Base-by-base conservation (phyloP, 768 basidiomycete species). In the Lactifluus rugatus region DNA sequence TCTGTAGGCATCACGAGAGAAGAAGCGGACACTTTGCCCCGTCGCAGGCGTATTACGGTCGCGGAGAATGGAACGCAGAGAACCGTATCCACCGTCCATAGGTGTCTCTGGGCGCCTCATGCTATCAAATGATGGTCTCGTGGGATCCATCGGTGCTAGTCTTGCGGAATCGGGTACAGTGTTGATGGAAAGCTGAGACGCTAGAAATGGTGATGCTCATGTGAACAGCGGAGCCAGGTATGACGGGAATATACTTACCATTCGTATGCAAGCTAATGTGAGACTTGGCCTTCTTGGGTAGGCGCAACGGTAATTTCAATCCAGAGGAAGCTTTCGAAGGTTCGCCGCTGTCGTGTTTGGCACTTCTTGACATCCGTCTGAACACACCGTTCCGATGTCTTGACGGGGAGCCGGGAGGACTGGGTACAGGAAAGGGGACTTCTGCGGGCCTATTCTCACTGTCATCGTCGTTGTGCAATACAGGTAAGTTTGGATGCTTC, bases 21-120 rank as follows among this genome's bases (percentile, higher is more conserved):
- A 87, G 72, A 89, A 88, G 6, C 87, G 82, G 42, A 89, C 87
- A 60, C 82, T 87, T 67, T 83, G 82, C n/a, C 87, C 85, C 13
- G 85, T 86, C 3, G 83, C 85, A 16, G 86, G 87, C 0, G 85
- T 84, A 48, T 82, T 82, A 4, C 78, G 79, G 60, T 84, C 82
- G 42, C 84, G 83, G 26, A 89, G 75, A 62, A 88, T 89, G 16
- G 86, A 87, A 16, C 86, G 80, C 5, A 85, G 75, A 13, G 85
- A 87, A 52, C 76, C 77, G 58, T 70, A 75, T 56, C 70, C 58
- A 68, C 62, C 56, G 39, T 71, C 70, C 64, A 67, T 60, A 66
- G 74, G 74, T n/a, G 71, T 71, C 65, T 37, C 58, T 39, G 58
- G 65, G 10, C 66, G 62, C 62, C 36, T 52, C 41, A 56, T 58